Conservation (phyloP, 768 basidiomycete genomes). For the Lenzites betulinus region DNA sequence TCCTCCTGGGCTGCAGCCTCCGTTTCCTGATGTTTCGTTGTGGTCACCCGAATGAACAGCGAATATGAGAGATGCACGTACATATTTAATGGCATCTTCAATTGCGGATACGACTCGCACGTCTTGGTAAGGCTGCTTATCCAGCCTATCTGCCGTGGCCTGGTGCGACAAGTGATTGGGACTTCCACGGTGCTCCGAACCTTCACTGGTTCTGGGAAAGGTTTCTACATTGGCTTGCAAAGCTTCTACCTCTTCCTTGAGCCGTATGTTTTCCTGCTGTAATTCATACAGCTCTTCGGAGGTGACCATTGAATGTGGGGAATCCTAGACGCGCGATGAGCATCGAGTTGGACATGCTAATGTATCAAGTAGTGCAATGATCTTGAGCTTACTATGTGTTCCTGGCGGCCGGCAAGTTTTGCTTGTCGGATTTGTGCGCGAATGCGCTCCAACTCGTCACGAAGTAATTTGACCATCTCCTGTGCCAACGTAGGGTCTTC, state of each 20-base stretch:
- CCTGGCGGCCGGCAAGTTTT: not conserved
- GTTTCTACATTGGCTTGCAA: not conserved
- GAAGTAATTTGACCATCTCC: not conserved
- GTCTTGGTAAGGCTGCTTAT: too few species aligned
- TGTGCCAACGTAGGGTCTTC: not conserved
- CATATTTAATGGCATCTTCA: too few species aligned
- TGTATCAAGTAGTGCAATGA: not conserved
- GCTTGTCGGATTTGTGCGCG: not conserved
- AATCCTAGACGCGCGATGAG: not conserved
- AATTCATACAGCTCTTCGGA: not conserved
- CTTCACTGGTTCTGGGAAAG: not conserved
- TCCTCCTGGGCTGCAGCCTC: too few species aligned
- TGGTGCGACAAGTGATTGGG: too few species aligned
- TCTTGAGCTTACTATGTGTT: not conserved
- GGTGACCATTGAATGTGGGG: not conserved
- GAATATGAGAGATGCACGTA: too few species aligned
- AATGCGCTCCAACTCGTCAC: not conserved
- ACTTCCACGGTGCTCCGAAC: too few species aligned
- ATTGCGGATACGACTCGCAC: too few species aligned
- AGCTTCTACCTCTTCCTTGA: conserved; percentile 6
- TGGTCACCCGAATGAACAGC: too few species aligned
- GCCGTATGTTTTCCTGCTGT: conserved; percentile 13
- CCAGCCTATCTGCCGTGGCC: too few species aligned
- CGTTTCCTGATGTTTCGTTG: too few species aligned
- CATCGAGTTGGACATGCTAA: not conserved